Percentiles rank a stretch among this genome's conserved stretches.
Evolutionary conservation across 768 basidiomycete genomes (phyloP).

Genomic region (Pisolithus sp.): DNA sequence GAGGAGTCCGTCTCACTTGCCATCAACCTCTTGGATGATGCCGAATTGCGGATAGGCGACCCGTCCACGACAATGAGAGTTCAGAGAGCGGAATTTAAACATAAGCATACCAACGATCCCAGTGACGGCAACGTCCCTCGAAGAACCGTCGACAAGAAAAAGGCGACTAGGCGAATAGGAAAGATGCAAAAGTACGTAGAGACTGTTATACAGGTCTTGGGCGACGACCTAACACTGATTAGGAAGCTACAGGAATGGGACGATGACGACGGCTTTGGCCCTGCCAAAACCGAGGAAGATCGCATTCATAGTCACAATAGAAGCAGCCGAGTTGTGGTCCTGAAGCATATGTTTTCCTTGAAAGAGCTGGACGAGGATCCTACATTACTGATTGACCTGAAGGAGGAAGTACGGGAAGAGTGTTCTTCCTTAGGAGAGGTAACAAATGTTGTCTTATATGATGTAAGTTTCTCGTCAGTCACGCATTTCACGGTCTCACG

Average conservation of each 20-base stretch:
- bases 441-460: slow-evolving; percentile 91
- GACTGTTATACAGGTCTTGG: not conserved
- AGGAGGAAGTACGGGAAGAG: slow-evolving; percentile 95
- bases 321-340: slow-evolving; percentile 76
- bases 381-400: slow-evolving; percentile 81
- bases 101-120: slow-evolving; percentile 48
- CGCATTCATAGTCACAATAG: slow-evolving; percentile 39
- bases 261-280: slow-evolving; percentile 89
- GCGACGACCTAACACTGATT: not conserved
- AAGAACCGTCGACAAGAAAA: slow-evolving; percentile 73
- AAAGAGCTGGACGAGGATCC: slow-evolving; percentile 82
- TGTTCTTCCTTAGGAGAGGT: slow-evolving; percentile 88
- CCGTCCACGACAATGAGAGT: slow-evolving; percentile 68
- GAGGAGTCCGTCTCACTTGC: slow-evolving; percentile 91
- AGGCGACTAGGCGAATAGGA: slow-evolving; percentile 63
- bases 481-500: not conserved
- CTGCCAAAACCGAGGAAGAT: slow-evolving; percentile 53
- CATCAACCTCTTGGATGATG: slow-evolving; percentile 81
- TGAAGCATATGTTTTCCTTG: slow-evolving; percentile 93
- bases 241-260: slow-evolving; percentile 95
- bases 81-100: slow-evolving; percentile 68
- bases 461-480: slow-evolving; percentile 48
- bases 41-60: slow-evolving; percentile 81
- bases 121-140: slow-evolving; percentile 39
- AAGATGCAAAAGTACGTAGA: slow-evolving; percentile 75